Evolutionary conservation across 345 rosid genomes (phyloP), one percentile per base, ranked within the genome.

Genomic region (Diplotaxis tenuifolia): DNA sequence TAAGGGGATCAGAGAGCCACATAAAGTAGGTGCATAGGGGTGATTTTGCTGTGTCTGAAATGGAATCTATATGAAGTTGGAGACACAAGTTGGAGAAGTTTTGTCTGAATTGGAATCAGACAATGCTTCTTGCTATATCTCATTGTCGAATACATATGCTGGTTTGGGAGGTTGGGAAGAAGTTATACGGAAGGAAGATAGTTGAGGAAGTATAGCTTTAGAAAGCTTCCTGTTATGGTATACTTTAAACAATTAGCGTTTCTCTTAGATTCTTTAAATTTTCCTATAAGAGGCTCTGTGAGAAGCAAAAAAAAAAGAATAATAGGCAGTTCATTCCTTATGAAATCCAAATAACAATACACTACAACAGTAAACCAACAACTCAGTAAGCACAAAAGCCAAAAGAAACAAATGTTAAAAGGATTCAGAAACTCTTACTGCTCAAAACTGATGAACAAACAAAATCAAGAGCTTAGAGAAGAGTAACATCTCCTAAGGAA

Each of bases 91-190:
- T 83, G 55, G 91, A 25, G 81, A 87, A 57, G 67, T 72, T 62
- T 82, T 87, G 50, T 87, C 85, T 49, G 62, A 75, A 53, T 19
- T 86, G 85, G 92, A 86, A 50, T 87, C 92, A 19, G 82, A 67
- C 64, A 89, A 86, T 78, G 82, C 65, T 2, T 75, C 78, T 11
- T 79, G 79, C 19, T 82, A 82, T 20, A 76, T 85, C 61, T 78
- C 83, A 0, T 78, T 85, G 80, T 81, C 86, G 0, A 85, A 87
- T 63, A 77, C 78, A 75, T 81, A 80, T 60, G 84, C 80, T 55
- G 71, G 72, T 18, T 73, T 78, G 1, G 86, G 86, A 40, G 49
- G 76, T 75, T 81, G 90, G 90, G 77, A 76, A 49, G 86, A 83
- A 62, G 86, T 84, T 4, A 79, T 84, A 54, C 74, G 78, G 21